Conservation (phyloP, 768 basidiomycete species). For the Leucosporidium yakuticum region DNA sequence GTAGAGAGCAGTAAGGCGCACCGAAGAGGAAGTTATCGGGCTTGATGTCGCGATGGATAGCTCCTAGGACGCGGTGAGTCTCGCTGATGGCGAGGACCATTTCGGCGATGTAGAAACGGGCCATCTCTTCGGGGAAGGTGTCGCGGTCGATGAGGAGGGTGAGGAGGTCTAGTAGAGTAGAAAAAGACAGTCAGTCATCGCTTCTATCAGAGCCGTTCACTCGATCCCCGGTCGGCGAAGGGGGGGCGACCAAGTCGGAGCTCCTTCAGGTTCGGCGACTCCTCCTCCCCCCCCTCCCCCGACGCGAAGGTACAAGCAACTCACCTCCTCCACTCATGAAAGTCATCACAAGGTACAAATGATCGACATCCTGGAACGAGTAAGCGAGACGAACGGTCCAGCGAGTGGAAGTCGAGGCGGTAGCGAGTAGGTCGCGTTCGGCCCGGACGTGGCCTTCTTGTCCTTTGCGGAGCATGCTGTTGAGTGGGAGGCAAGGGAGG, state of each 20-base stretch:
- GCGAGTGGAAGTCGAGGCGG: slow-evolving; percentile 66
- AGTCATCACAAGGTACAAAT: slow-evolving; percentile 74
- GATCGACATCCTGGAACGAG: slow-evolving; percentile 90
- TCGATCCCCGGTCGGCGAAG: too few relatives aligned
- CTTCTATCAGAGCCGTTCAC: too few relatives aligned
- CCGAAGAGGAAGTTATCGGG: slow-evolving; percentile 74
- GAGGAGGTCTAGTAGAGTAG: slow-evolving; percentile 33
- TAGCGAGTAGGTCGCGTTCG: slow-evolving; percentile 85
- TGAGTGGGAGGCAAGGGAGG: too few relatives aligned
- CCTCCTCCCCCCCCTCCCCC: slow-evolving; percentile 49
- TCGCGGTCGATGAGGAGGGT: slow-evolving; percentile 63
- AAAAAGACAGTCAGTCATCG: too few relatives aligned
- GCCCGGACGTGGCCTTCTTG: slow-evolving; percentile 97
- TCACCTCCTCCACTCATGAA: slow-evolving; percentile 22
- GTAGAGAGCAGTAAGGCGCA: too few relatives aligned
- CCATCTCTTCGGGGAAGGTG: slow-evolving; percentile 43
- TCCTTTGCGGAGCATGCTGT: slow-evolving; percentile 85
- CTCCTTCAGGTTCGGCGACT: slow-evolving; percentile 60
- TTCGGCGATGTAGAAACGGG: slow-evolving; percentile 61
- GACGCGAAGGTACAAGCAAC: too few relatives aligned
- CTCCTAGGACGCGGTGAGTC: slow-evolving; percentile 79
- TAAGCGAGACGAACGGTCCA: slow-evolving; percentile 94
- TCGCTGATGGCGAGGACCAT: slow-evolving; percentile 86
- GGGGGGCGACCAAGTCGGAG: too few relatives aligned
- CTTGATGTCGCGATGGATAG: slow-evolving; percentile 77